Evolutionary conservation across 768 basidiomycete genomes (phyloP).

Genomic region (Kwoniella sp.): DNA sequence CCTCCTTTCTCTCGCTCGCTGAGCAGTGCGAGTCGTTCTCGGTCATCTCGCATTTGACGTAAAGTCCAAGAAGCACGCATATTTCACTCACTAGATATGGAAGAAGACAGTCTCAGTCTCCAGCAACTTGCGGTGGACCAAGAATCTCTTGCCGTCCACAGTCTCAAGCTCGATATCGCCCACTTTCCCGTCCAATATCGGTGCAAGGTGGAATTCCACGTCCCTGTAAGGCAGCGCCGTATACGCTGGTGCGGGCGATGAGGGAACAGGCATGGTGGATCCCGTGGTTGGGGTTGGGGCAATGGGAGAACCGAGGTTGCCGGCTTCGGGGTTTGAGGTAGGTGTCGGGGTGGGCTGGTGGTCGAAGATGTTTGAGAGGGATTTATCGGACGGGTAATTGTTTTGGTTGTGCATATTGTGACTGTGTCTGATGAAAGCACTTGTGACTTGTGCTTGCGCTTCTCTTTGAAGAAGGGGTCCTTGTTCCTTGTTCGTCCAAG

Average conservation of each 20-base stretch:
- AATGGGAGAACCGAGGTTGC: background rate
- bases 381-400: constrained; percentile 25
- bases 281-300: background rate
- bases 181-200: constrained; percentile 33
- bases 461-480: no score
- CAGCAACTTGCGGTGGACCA: constrained; percentile 46
- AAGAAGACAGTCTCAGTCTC: constrained; percentile 51
- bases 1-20: constrained; percentile 3
- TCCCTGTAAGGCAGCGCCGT: constrained; percentile 42
- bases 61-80: background rate
- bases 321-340: constrained; percentile 4
- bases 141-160: constrained; percentile 44
- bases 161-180: constrained; percentile 50
- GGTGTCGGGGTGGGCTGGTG: background rate
- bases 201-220: constrained; percentile 40
- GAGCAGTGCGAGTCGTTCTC: no score
- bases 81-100: constrained; percentile 49
- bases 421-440: no score
- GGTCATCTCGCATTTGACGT: background rate
- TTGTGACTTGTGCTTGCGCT: no score
- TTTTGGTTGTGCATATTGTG: constrained; percentile 13
- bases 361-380: constrained; percentile 14
- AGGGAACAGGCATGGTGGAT: constrained; percentile 16
- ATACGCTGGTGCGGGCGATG: constrained; percentile 49
- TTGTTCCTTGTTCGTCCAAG: no score